These are phyloP conservation scores for Cordyceps pruinosa DNA, from an alignment of 2,329 filamentous ascomycete genomes.

Conservation along the genomic window DNA sequence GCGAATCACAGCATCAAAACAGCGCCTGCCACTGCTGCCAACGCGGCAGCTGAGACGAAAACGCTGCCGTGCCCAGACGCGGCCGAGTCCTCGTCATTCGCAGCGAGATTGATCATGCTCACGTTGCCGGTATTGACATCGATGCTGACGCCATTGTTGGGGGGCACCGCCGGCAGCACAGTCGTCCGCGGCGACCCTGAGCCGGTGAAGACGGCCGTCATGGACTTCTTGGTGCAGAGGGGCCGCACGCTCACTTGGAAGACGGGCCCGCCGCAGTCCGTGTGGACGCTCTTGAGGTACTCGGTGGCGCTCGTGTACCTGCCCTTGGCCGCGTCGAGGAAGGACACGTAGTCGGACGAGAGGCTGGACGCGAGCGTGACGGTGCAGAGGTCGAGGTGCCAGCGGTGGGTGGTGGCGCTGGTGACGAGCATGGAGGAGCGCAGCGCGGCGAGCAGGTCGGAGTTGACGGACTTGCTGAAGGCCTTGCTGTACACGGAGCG, in stretches of 20 bases:
- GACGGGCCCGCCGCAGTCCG: not conserved
- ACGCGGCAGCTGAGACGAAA: not conserved
- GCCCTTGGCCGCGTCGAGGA: not conserved
- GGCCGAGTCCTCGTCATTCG: not conserved
- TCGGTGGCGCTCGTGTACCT: not conserved
- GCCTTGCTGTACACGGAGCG: not conserved
- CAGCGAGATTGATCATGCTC: not conserved
- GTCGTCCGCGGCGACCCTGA: not conserved
- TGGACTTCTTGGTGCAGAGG: not conserved
- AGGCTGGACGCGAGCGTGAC: constrained; percentile 7
- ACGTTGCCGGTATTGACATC: not conserved
- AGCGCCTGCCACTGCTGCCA: not conserved
- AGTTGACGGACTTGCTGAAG: not conserved
- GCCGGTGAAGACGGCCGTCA: constrained; percentile 5
- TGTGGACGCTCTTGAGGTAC: not conserved
- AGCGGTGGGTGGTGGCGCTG: not conserved
- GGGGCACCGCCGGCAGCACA: not conserved
- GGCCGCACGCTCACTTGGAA: constrained; percentile 6
- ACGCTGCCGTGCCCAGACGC: not conserved
- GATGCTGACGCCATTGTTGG: not conserved
- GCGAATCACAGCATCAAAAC: not conserved
- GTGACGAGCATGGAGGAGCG: not conserved
- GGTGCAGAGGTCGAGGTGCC: constrained; percentile 4
- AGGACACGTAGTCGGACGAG: not conserved
- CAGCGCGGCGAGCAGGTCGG: not conserved